A percentile compares a stretch with the other conserved stretches of the same genome.
phyloP scores from a whole-genome alignment of 164 flowering plant species.

The Stephania yunnanensis region DNA sequence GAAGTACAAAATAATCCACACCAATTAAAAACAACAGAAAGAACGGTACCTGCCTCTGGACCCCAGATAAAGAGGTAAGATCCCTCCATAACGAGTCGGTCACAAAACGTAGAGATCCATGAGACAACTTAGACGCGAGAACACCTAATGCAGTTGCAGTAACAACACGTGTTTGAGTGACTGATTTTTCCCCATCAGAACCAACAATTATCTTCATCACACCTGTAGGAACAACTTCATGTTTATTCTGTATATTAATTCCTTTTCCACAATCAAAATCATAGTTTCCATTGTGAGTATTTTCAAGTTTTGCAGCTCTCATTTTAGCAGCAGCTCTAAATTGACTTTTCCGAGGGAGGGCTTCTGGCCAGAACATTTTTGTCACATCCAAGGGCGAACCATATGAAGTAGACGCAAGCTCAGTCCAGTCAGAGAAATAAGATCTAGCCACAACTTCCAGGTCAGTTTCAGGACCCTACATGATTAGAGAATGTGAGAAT shows the following conservation, averaged over 20 bases:
- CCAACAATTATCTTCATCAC: constrained; percentile 76
- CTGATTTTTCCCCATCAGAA: constrained; percentile 80
- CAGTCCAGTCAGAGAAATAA: constrained; percentile 72
- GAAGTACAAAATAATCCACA: neutral
- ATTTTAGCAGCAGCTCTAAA: constrained; percentile 90
- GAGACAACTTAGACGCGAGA: constrained; percentile 69
- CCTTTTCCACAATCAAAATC: constrained; percentile 34
- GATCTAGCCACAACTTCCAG: constrained; percentile 60
- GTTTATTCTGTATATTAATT: constrained; percentile 35
- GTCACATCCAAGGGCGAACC: constrained; percentile 78
- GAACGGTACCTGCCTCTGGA: constrained; percentile 77
- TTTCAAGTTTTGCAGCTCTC: constrained; percentile 79
- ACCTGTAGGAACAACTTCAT: constrained; percentile 45
- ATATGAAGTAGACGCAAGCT: constrained; percentile 80
- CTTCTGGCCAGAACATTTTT: constrained; percentile 95
- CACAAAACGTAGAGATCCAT: constrained; percentile 42
- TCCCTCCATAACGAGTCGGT: constrained; percentile 66
- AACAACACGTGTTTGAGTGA: constrained; percentile 80
- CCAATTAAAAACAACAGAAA: constrained; percentile 2
- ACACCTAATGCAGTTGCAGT: constrained; percentile 80
- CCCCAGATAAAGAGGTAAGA: constrained; percentile 81
- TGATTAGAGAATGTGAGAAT: constrained; percentile 8
- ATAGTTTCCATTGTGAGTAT: constrained; percentile 28
- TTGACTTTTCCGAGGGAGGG: constrained; percentile 85
- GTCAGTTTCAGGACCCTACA: constrained; percentile 67